Percentiles rank a stretch among this genome's conserved stretches.
Conservation (phyloP, 176 grass and related monocot genomes). For the Eragrostis curvula region DNA sequence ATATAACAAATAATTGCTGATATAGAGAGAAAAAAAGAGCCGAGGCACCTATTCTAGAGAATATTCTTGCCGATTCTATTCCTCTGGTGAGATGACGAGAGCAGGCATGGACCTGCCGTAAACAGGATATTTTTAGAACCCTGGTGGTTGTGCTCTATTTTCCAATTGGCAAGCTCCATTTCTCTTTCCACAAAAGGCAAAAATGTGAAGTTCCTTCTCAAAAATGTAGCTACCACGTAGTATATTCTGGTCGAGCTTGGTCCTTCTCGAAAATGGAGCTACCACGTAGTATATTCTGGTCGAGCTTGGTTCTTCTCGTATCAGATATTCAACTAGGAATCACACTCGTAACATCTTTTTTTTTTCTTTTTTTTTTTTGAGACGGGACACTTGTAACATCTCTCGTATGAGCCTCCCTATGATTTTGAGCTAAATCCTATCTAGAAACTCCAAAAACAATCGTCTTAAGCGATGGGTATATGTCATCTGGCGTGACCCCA, state of each 20-base stretch:
- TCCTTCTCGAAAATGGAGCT: too few species aligned
- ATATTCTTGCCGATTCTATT: constrained; percentile 27
- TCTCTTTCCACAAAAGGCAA: neutral
- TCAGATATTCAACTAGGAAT: neutral
- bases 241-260: neutral
- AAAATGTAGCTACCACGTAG: neutral
- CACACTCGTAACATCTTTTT: constrained; percentile 1
- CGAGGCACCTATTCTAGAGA: neutral
- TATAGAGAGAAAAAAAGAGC: neutral
- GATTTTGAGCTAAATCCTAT: neutral
- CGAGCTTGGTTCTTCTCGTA: neutral
- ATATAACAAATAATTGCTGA: neutral
- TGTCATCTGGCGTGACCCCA: neutral
- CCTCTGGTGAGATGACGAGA: neutral
- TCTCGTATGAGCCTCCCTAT: neutral
- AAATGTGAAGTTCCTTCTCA: neutral
- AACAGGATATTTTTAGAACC: neutral
- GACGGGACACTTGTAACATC: constrained; percentile 6
- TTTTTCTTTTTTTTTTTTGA: too few species aligned
- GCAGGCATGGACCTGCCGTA: neutral
- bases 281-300: constrained; percentile 4
- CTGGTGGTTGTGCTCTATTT: neutral
- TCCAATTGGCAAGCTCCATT: neutral
- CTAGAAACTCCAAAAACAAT: neutral
- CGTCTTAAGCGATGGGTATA: neutral